Conservation (phyloP, 1,284 basidiomycete species). For the Filobasidium uniguttulatum region DNA sequence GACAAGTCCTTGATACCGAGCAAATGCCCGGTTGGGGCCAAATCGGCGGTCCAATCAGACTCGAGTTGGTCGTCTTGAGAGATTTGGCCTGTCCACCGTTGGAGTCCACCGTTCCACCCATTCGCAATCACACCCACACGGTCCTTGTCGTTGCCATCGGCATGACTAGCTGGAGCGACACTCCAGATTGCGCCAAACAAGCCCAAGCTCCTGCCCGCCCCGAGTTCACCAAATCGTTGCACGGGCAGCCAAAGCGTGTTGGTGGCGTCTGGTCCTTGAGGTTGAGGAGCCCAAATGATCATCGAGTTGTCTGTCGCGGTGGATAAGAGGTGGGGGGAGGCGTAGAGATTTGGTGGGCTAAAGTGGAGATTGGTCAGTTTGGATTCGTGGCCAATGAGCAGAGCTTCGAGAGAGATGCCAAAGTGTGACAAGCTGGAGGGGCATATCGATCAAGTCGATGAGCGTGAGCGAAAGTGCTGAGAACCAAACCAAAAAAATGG, state of each 20-base stretch:
- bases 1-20: conserved; percentile 60
- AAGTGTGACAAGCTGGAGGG: conserved; percentile 44
- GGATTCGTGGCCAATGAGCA: conserved; percentile 81
- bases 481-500: background rate
- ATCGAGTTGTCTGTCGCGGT: conserved; percentile 84
- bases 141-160: background rate
- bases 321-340: conserved; percentile 53
- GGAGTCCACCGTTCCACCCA: conserved; percentile 86
- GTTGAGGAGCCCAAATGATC: conserved; percentile 75
- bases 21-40: conserved; percentile 68
- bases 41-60: conserved; percentile 56
- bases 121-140: conserved; percentile 55
- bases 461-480: background rate
- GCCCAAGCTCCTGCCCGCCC: conserved; percentile 63
- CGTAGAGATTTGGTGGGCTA: conserved; percentile 40
- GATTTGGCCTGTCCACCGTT: conserved; percentile 50
- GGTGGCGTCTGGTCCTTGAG: conserved; percentile 20
- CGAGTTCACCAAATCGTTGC: conserved; percentile 81
- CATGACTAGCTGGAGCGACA: conserved; percentile 30
- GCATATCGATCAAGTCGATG: background rate
- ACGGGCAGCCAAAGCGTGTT: conserved; percentile 65
- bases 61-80: conserved; percentile 15
- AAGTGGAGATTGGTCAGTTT: conserved; percentile 77
- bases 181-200: conserved; percentile 79
- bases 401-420: conserved; percentile 73